A percentile compares a stretch with the other conserved stretches of the same genome.
Conservation (phyloP, 371 early-diverging fungal genomes). For the Mortierella sp. region DNA sequence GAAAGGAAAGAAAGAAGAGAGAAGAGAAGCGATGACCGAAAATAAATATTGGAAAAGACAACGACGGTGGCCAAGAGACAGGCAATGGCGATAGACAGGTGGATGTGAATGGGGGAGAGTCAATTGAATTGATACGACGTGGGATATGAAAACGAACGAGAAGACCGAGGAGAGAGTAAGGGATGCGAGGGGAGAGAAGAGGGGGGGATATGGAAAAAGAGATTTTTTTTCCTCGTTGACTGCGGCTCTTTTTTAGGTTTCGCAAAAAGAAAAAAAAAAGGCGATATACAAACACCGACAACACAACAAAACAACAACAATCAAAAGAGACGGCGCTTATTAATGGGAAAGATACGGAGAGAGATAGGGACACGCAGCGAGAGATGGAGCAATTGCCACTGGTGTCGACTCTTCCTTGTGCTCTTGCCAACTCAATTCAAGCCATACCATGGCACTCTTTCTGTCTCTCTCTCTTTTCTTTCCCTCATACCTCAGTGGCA, state of each 20-base stretch:
- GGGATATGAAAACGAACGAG: neutral
- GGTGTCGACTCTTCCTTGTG: neutral
- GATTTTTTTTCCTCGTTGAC: neutral
- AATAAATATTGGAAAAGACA: neutral
- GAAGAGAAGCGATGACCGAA: slow-evolving; percentile 4
- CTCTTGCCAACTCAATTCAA: too few species aligned
- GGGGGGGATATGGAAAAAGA: neutral
- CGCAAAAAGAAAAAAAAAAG: neutral
- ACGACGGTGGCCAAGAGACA: neutral
- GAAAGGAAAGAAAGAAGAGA: slow-evolving; percentile 11
- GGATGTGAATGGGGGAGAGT: too few species aligned
- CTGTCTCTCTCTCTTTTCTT: neutral
- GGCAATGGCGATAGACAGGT: too few species aligned
- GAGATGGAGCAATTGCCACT: neutral
- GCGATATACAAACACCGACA: neutral
- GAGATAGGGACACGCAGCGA: too few species aligned
- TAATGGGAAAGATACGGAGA: too few species aligned
- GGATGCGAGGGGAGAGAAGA: neutral
- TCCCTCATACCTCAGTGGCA: too few species aligned
- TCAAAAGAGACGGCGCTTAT: neutral
- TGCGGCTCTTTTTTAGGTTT: neutral
- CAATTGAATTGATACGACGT: slow-evolving; percentile 1
- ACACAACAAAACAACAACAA: neutral
- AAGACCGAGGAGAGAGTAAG: neutral
- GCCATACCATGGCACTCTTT: too few species aligned